Percentiles rank a stretch among this genome's conserved stretches.
Conservation (phyloP, 768 basidiomycete genomes). For the Tylopilus felleus region DNA sequence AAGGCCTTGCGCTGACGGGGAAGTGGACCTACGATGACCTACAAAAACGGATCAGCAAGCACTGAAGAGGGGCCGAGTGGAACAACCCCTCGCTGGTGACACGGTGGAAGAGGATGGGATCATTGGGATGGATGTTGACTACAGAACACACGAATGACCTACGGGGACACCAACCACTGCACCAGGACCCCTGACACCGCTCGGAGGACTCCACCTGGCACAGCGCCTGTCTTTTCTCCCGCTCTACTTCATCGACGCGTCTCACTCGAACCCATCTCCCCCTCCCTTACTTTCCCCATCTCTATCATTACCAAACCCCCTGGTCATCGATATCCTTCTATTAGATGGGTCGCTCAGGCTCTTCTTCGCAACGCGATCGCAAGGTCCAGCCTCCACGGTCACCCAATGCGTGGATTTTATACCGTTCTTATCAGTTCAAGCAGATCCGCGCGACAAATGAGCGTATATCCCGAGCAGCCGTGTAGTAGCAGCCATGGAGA, state of each 20-base stretch:
- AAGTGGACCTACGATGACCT: conserved; percentile 34
- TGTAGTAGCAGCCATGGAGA: conserved; percentile 24
- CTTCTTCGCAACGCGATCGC: conserved; percentile 4
- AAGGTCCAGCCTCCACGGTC: conserved; percentile 54
- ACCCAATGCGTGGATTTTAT: conserved; percentile 82
- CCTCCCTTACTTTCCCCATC: conserved; percentile 1
- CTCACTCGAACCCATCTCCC: conserved; percentile 19
- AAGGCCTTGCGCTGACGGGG: conserved; percentile 15
- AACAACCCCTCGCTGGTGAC: too few species aligned
- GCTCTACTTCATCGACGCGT: conserved; percentile 27
- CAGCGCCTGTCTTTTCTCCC: conserved; percentile 24
- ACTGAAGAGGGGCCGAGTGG: too few species aligned
- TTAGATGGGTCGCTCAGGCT: conserved; percentile 18
- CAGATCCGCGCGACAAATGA: conserved; percentile 23
- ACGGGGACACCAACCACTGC: too few species aligned
- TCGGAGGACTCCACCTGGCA: too few species aligned
- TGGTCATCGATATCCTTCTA: conserved; percentile 13
- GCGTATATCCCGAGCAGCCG: conserved; percentile 51
- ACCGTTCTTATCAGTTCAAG: conserved; percentile 57
- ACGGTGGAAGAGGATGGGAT: too few species aligned
- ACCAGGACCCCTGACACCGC: too few species aligned
- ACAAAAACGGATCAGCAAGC: conserved; percentile 31
- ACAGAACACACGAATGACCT: too few species aligned
- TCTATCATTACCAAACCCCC: conserved; percentile 6
- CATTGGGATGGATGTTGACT: too few species aligned